These are phyloP conservation scores for Backusella macrospora DNA, from an alignment of 192 early-diverging fungal species.

Conservation along the genomic window DNA sequence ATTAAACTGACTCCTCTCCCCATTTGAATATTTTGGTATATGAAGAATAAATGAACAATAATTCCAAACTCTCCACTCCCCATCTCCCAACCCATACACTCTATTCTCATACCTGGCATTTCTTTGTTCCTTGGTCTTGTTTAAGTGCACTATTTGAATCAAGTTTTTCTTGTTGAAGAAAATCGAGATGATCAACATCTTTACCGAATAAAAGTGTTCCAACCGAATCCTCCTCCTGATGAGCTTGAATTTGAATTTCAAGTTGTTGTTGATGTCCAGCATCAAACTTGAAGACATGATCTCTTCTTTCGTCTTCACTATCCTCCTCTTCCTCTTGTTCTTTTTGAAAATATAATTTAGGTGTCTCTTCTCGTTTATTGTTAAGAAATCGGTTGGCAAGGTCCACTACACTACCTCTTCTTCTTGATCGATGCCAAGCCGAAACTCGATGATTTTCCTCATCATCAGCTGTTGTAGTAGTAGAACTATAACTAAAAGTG, in stretches of 20 bases:
- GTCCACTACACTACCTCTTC: conserved; percentile 18
- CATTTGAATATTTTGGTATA: no score
- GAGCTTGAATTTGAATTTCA: background rate
- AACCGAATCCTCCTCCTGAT: conserved; percentile 10
- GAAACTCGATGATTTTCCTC: background rate
- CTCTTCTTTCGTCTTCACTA: background rate
- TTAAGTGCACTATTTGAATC: conserved; percentile 26
- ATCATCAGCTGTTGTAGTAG: background rate
- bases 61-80: no score
- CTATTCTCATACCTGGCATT: conserved; percentile 13
- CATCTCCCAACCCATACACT: no score
- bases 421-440: background rate
- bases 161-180: background rate
- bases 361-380: background rate
- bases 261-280: background rate
- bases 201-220: conserved; percentile 11
- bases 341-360: background rate
- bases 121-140: conserved; percentile 21
- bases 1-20: no score
- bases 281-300: background rate
- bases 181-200: conserved; percentile 18
- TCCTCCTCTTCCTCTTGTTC: background rate
- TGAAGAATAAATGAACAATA: no score
- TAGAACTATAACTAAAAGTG: conserved; percentile 1
- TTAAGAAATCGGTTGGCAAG: conserved; percentile 1